Conservation (phyloP, 2,329 filamentous ascomycete species). For the Dactylellina leptospora region DNA sequence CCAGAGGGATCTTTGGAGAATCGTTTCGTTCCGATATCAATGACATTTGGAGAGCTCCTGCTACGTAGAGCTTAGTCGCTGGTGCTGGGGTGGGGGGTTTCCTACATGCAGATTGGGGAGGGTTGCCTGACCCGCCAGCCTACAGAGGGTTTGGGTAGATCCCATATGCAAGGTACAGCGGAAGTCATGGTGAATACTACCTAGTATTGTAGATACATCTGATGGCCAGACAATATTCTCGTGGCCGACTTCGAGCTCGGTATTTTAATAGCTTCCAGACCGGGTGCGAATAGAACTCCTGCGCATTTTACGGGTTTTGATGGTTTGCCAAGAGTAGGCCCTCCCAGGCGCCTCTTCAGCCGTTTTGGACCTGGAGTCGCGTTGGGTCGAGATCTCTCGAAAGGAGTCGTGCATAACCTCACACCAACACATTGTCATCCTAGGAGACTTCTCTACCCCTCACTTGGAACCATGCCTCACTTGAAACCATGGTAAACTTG, state of each 20-base stretch:
- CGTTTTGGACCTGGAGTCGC: too few species aligned
- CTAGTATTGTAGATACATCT: too few species aligned
- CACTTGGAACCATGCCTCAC: too few species aligned
- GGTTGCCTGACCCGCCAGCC: constrained; percentile 35
- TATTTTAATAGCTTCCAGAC: constrained; percentile 8
- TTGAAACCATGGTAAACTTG: constrained; percentile 21
- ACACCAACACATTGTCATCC: too few species aligned
- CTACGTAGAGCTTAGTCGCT: constrained; percentile 33
- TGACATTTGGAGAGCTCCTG: constrained; percentile 39
- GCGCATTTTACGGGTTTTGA: constrained; percentile 7
- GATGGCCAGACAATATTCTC: too few species aligned
- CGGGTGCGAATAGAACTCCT: not conserved
- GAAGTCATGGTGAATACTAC: too few species aligned
- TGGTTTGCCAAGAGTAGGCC: not conserved
- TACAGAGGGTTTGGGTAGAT: constrained; percentile 5
- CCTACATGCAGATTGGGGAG: not conserved
- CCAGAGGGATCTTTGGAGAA: not conserved
- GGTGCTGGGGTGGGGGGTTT: constrained; percentile 4
- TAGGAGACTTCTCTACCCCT: too few species aligned
- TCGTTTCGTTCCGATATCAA: constrained; percentile 20
- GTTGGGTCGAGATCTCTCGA: too few species aligned
- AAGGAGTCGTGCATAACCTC: too few species aligned
- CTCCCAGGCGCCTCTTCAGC: not conserved
- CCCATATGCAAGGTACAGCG: constrained; percentile 39
- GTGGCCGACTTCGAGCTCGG: too few species aligned